phyloP scores from a whole-genome alignment of 768 basidiomycete species.

The Exidia glandulosa region DNA sequence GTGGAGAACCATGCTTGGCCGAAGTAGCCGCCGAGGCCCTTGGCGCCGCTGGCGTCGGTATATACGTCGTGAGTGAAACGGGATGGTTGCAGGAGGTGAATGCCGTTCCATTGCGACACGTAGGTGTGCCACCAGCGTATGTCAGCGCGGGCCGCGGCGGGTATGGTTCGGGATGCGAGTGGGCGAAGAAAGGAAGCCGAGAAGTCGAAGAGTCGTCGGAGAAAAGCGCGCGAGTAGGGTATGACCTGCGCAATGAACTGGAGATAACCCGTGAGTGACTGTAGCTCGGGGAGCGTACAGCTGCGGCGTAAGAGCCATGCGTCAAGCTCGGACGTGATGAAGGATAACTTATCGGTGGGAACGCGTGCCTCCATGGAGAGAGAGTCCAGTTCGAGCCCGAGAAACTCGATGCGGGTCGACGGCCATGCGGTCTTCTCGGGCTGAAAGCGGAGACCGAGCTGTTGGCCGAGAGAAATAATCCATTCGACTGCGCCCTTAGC shows the following conservation, averaged over 20 bases:
- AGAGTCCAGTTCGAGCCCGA: conserved; percentile 12
- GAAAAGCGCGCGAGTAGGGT: conserved; percentile 17
- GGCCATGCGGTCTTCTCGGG: conserved; percentile 15
- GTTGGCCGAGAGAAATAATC: conserved; percentile 16
- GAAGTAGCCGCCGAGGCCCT: conserved; percentile 17
- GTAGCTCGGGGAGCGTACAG: conserved; percentile 17
- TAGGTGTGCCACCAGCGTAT: conserved; percentile 24
- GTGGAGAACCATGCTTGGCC: conserved; percentile 17
- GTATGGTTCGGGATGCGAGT: conserved; percentile 14
- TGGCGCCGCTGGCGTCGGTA: conserved; percentile 24
- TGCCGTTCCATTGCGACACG: conserved; percentile 20
- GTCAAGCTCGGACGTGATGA: conserved; percentile 14
- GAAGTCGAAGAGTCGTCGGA: conserved; percentile 20
- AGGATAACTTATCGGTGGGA: conserved; percentile 20
- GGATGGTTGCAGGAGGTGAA: conserved; percentile 6
- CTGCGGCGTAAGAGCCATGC: conserved; percentile 12
- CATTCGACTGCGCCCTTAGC: conserved; percentile 12
- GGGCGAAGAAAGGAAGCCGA: conserved; percentile 9
- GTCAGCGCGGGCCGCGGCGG: conserved; percentile 12
- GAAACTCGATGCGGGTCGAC: conserved; percentile 8
- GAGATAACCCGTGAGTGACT: conserved; percentile 23
- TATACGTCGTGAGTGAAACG: conserved; percentile 10
- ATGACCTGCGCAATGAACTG: conserved; percentile 26
- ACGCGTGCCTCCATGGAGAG: conserved; percentile 23
- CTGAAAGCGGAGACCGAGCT: conserved; percentile 23